Percentiles rank a stretch among this genome's conserved stretches.
These are phyloP conservation scores for Serendipita sp. DNA, from an alignment of 768 basidiomycete species.

Conservation along the genomic window DNA sequence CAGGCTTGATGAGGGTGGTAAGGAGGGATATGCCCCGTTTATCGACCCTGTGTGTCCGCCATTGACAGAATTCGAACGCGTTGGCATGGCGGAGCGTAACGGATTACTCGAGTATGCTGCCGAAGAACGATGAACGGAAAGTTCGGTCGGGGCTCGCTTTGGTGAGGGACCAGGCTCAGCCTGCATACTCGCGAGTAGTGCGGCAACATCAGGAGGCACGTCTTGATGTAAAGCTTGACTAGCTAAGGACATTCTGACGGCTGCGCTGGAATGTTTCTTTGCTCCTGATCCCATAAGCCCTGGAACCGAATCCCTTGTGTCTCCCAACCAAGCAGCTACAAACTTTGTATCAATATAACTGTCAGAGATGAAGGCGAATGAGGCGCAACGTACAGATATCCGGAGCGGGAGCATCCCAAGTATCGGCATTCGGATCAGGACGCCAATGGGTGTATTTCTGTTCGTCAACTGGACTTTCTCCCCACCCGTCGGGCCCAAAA, in stretches of 20 bases:
- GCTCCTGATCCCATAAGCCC: not conserved
- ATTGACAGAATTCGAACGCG: not conserved
- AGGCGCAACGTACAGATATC: slow-evolving; percentile 1
- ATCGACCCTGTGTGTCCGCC: slow-evolving; percentile 9
- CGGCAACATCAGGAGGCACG: not conserved
- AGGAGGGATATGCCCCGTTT: slow-evolving; percentile 37
- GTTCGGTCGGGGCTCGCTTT: not conserved
- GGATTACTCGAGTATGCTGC: slow-evolving; percentile 4
- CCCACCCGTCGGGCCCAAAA: not conserved
- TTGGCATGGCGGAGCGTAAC: not conserved
- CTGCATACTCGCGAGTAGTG: slow-evolving; percentile 5
- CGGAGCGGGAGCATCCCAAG: not conserved
- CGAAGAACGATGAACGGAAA: slow-evolving; percentile 1
- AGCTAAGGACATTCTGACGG: slow-evolving; percentile 1
- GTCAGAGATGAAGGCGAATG: not conserved
- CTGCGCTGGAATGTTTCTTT: slow-evolving; percentile 5
- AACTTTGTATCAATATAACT: not conserved
- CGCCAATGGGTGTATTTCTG: not conserved
- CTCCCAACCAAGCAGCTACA: not conserved
- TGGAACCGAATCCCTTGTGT: not conserved
- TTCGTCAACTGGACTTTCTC: not conserved
- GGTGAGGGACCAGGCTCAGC: not conserved
- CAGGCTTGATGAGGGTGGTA: slow-evolving; percentile 32
- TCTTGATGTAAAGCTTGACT: not conserved
- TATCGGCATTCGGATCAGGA: not conserved